Conservation (phyloP, 495 filamentous ascomycete species). For the Hypoxylon trugodes region DNA sequence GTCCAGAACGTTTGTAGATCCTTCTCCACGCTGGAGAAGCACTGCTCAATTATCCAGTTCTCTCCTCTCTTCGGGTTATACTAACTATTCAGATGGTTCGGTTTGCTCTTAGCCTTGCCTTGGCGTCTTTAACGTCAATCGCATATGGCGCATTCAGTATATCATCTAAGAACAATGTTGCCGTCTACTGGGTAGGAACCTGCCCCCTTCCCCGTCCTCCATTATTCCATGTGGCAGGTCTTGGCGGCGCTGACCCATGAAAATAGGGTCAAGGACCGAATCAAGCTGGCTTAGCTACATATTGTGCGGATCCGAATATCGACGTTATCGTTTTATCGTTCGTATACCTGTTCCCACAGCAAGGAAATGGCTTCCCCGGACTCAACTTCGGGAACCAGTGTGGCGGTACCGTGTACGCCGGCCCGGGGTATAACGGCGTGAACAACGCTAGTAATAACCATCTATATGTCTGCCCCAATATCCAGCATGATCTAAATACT, state of each 20-base stretch:
- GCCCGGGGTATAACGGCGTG: conserved; percentile 44
- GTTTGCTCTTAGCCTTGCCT: conserved; percentile 2
- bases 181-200: conserved; percentile 59
- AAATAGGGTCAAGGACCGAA: conserved; percentile 56
- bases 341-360: conserved; percentile 68
- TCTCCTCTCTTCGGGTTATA: not conserved
- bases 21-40: not conserved
- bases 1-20: not conserved
- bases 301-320: conserved; percentile 65
- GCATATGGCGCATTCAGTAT: conserved; percentile 28
- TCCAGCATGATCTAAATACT: conserved; percentile 57
- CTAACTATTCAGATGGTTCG: conserved; percentile 12
- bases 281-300: conserved; percentile 58
- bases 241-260: conserved; percentile 3
- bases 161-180: conserved; percentile 54
- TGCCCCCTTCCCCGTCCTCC: not conserved
- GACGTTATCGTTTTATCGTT: conserved; percentile 77
- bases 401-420: conserved; percentile 48
- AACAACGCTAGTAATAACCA: conserved; percentile 36
- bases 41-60: not conserved
- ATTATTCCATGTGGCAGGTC: not conserved
- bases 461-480: conserved; percentile 46
- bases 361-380: conserved; percentile 62
- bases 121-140: conserved; percentile 10
- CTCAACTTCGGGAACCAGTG: conserved; percentile 75